Evolutionary conservation across 768 basidiomycete species (phyloP), one percentile per base, ranked within the genome.

Genomic region (Dendrothele bispora): DNA sequence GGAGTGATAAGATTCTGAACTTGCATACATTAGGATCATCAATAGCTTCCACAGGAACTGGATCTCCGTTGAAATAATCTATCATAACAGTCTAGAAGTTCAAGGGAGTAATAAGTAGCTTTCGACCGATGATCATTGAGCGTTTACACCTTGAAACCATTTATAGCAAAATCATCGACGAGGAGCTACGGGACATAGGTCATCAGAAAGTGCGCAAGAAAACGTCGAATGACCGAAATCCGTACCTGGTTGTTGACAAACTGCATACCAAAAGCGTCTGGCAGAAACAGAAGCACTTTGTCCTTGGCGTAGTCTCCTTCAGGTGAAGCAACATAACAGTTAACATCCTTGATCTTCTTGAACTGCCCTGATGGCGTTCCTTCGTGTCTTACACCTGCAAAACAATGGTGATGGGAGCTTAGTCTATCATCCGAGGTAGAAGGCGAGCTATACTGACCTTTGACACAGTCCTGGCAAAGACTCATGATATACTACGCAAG

Each of bases 251-350:
- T 30, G 51, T 75, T 75, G 49, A 47, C 14, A 8, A 71, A 54
- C 3, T 60, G 55, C 32, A 69, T 52, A 24, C 73, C 74, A 39
- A 68, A 74, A 39, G 62, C 54, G 50, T 73, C 75, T 39, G 67
- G 54, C 27, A 77, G 57, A 62, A 68, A 72, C 15, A 72, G 58
- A 42, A 72, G 49, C 43, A 64, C 71, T 39, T 68, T 70, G 46
- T 67, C 63, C 57, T 70, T 70, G 34, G 63, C 46, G 38, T 70
- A 71, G 22, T 72, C 69, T 32, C 45, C 56, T 2, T 58, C 51
- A 15, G 75, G 74, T 3, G 70, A 69, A 6, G 66, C 64, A 29
- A 75, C 66, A 49, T 78, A 78, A 50, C 62, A 67, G 24, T 64
- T 53, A 25, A 72, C 53, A 7, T 72, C 74, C 21, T 55, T 65